A percentile compares a stretch with the other conserved stretches of the same genome.
These are phyloP conservation scores for Aquilaria agallochum DNA, from an alignment of 441 rosid genomes.

Conservation along the genomic window DNA sequence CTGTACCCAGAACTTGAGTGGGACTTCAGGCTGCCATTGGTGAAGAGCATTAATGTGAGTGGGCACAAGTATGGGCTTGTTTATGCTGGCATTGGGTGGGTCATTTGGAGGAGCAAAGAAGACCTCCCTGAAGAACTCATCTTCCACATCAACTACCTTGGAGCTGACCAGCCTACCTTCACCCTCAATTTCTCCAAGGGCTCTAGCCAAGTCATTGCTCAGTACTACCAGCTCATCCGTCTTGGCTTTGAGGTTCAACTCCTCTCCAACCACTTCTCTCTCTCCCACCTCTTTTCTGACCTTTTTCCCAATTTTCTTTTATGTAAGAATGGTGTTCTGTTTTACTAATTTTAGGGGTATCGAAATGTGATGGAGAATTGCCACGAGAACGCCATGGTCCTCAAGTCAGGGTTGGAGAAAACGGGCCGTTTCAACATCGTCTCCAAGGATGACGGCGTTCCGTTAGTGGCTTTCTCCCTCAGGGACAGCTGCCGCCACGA, in stretches of 20 bases:
- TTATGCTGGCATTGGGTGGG: too few relatives aligned
- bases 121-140: slow-evolving; percentile 14
- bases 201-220: too few relatives aligned
- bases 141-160: too few relatives aligned
- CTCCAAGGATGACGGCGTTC: slow-evolving; percentile 54
- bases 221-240: slow-evolving; percentile 34
- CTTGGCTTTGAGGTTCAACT: slow-evolving; percentile 48
- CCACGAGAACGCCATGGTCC: too few relatives aligned
- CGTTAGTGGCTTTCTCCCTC: slow-evolving; percentile 19
- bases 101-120: too few relatives aligned
- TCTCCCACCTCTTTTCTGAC: slow-evolving; percentile 49
- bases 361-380: too few relatives aligned
- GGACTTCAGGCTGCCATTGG: slow-evolving; percentile 57
- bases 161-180: too few relatives aligned
- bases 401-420: slow-evolving; percentile 37
- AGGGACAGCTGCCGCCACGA: too few relatives aligned
- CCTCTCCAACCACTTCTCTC: slow-evolving; percentile 45
- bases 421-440: slow-evolving; percentile 42
- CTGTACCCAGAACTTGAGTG: slow-evolving; percentile 59
- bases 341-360: background rate
- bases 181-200: too few relatives aligned
- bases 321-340: background rate
- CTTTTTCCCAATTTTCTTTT: slow-evolving; percentile 24
- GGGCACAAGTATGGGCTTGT: slow-evolving; percentile 41
- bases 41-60: slow-evolving; percentile 56